Conservation (phyloP, 306 rosid genomes). For the Cyclanthera cordifolia region DNA sequence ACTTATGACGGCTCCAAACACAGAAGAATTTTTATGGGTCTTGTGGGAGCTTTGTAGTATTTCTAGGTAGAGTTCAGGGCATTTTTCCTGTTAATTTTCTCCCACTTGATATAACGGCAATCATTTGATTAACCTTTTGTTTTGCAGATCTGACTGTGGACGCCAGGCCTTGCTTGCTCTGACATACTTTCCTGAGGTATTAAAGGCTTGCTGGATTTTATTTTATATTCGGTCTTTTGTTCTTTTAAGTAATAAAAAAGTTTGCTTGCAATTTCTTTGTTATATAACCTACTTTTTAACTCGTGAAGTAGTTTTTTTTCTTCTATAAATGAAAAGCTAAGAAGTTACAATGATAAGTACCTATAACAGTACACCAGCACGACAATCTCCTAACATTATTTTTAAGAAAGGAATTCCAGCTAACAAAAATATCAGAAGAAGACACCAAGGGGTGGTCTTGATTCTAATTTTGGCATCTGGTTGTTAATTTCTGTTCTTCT, state of each 20-base stretch:
- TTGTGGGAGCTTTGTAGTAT: slow-evolving; percentile 82
- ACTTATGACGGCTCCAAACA: slow-evolving; percentile 53
- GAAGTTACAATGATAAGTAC: neutral
- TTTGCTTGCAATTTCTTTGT: neutral
- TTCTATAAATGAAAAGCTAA: neutral
- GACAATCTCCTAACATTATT: neutral
- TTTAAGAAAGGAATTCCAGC: neutral
- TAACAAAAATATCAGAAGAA: neutral
- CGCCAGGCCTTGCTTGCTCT: slow-evolving; percentile 77
- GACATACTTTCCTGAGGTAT: slow-evolving; percentile 85
- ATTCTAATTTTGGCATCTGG: neutral
- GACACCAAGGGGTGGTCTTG: neutral
- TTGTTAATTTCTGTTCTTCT: neutral
- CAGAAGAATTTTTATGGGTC: slow-evolving; percentile 91
- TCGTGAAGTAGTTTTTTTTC: neutral
- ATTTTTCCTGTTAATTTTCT: slow-evolving; percentile 1
- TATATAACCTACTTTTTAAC: neutral
- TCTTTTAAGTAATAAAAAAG: neutral
- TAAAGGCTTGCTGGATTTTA: neutral
- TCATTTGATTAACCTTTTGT: slow-evolving; percentile 19
- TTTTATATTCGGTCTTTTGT: neutral
- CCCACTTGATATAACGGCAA: neutral
- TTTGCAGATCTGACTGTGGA: slow-evolving; percentile 86
- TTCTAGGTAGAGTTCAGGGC: slow-evolving; percentile 45
- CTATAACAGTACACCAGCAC: neutral